A percentile compares a stretch with the other conserved stretches of the same genome.
Evolutionary conservation across 768 basidiomycete species (phyloP).

Genomic region (Lanmaoa pseudosensibilis): DNA sequence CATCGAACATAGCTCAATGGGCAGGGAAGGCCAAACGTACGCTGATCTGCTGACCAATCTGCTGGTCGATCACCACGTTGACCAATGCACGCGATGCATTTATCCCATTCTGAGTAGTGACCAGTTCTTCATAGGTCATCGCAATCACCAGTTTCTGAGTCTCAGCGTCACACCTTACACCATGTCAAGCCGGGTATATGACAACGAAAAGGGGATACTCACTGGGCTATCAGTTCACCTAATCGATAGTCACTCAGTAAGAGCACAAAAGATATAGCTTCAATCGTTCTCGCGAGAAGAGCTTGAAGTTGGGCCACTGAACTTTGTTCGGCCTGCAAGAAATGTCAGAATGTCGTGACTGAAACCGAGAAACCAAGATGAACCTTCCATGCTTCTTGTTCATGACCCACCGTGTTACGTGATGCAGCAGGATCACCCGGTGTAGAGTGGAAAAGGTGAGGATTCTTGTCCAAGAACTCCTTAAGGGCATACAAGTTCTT

Average conservation of each 20-base stretch:
- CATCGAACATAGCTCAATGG: conserved; percentile 1
- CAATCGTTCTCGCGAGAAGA: conserved; percentile 82
- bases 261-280: conserved; percentile 91
- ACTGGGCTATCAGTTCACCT: conserved; percentile 82
- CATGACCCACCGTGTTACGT: conserved; percentile 54
- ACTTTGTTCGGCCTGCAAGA: conserved; percentile 68
- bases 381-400: conserved; percentile 91
- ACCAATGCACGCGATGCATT: conserved; percentile 88
- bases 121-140: conserved; percentile 83
- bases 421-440: conserved; percentile 64
- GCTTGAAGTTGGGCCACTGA: conserved; percentile 77
- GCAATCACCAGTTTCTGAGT: conserved; percentile 66
- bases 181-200: conserved; percentile 6
- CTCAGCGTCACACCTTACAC: conserved; percentile 65
- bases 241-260: conserved; percentile 90
- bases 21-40: conserved; percentile 44
- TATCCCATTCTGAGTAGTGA: conserved; percentile 83
- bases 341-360: conserved; percentile 9
- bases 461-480: conserved; percentile 76
- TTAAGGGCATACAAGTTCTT: conserved; percentile 77
- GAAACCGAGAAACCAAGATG: conserved; percentile 4
- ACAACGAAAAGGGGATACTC: conserved; percentile 28
- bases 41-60: conserved; percentile 95
- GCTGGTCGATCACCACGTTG: conserved; percentile 95
- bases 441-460: conserved; percentile 82